Conservation (phyloP, 805 yeast genomes). For the Saccharomycopsis guyanensis region DNA sequence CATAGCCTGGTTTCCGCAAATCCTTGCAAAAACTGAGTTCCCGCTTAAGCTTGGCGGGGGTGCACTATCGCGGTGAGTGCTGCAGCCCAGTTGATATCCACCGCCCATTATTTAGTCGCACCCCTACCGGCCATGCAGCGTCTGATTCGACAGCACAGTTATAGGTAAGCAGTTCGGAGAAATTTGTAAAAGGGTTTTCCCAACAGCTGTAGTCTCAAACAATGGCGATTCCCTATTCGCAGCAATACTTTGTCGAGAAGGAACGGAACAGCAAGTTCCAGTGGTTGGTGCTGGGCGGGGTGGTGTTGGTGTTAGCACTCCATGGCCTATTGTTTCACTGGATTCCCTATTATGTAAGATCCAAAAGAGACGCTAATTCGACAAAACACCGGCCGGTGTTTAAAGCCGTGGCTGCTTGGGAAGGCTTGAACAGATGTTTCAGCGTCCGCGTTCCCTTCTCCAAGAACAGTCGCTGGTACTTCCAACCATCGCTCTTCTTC, state of each 20-base stretch:
- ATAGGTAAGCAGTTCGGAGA: no score
- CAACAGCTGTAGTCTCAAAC: no score
- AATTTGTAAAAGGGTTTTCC: no score
- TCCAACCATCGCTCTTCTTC: constrained; percentile 36
- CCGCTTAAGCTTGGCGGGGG: no score
- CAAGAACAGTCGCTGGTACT: constrained; percentile 23
- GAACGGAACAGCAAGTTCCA: constrained; percentile 31
- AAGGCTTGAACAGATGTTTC: constrained; percentile 27
- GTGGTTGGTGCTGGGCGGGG: constrained; percentile 30
- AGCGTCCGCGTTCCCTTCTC: constrained; percentile 24
- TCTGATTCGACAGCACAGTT: no score
- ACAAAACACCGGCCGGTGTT: constrained; percentile 24
- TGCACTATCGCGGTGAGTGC: no score
- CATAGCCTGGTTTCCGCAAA: no score
- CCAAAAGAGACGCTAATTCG: neutral
- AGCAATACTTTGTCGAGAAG: constrained; percentile 34
- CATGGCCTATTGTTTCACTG: constrained; percentile 39
- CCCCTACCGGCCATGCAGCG: no score
- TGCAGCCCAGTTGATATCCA: no score
- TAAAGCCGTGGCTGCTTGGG: constrained; percentile 27
- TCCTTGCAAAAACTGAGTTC: no score
- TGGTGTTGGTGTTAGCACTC: constrained; percentile 25
- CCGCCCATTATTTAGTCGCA: no score
- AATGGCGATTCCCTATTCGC: neutral
- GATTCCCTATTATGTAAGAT: constrained; percentile 32